Evolutionary conservation across 2,329 filamentous ascomycete genomes (phyloP).

Genomic region (Ceratocystis smalleyi): DNA sequence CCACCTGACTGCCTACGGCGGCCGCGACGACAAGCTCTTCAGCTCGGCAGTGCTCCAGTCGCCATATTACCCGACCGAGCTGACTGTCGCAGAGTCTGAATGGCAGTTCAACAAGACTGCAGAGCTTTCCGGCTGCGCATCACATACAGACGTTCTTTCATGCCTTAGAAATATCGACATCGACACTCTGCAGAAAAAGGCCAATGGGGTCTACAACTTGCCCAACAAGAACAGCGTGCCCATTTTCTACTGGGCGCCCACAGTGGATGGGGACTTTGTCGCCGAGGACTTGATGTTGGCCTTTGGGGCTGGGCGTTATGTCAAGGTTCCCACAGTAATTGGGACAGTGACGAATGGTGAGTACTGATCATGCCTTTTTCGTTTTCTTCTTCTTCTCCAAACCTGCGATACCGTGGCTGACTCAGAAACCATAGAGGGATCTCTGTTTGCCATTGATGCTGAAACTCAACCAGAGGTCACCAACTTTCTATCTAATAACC

Average conservation of each 20-base stretch:
- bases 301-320: conserved; percentile 27
- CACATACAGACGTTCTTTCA: conserved; percentile 23
- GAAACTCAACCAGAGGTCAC: conserved; percentile 24
- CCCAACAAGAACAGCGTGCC: conserved; percentile 25
- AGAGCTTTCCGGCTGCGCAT: conserved; percentile 25
- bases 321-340: conserved; percentile 31
- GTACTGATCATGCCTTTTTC: conserved; percentile 12
- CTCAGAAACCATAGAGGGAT: conserved; percentile 28
- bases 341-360: conserved; percentile 31
- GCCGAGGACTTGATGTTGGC: conserved; percentile 28
- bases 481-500: conserved; percentile 33
- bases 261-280: conserved; percentile 33
- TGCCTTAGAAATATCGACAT: conserved; percentile 29
- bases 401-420: background rate
- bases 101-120: conserved; percentile 32
- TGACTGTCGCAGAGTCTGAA: conserved; percentile 29
- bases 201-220: conserved; percentile 29
- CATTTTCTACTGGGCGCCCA: conserved; percentile 37
- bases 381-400: too few relatives aligned
- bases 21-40: conserved; percentile 32
- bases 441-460: conserved; percentile 30
- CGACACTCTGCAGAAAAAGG: conserved; percentile 25
- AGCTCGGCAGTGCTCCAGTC: conserved; percentile 32
- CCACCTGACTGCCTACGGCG: conserved; percentile 34
- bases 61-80: conserved; percentile 36